These are phyloP conservation scores for Thuidium tamariscinum DNA, from an alignment of 225 moss, liverwort and hornwort genomes.

Conservation along the genomic window DNA sequence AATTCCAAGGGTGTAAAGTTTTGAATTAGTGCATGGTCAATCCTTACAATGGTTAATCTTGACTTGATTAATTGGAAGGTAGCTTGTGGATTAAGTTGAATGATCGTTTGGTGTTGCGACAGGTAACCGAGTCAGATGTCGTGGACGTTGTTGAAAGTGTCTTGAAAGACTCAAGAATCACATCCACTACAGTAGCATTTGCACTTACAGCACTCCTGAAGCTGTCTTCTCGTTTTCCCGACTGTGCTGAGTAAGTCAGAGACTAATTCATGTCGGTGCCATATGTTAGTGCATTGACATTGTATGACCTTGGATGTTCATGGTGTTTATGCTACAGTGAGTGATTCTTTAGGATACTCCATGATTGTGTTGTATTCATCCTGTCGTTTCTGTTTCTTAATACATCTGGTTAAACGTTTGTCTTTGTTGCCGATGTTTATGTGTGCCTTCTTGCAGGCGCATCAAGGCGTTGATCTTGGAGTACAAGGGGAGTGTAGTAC, in stretches of 20 bases:
- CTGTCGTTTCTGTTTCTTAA: neutral
- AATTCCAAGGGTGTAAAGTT: neutral
- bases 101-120: neutral
- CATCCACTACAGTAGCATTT: slow-evolving; percentile 60
- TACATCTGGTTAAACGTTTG: neutral
- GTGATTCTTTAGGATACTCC: neutral
- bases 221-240: slow-evolving; percentile 79
- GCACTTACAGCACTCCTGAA: slow-evolving; percentile 83
- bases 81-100: neutral
- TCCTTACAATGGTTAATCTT: neutral
- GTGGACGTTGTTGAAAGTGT: slow-evolving; percentile 79
- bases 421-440: neutral
- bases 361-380: neutral
- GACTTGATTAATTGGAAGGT: neutral
- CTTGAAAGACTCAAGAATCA: slow-evolving; percentile 60
- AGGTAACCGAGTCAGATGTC: slow-evolving; percentile 95
- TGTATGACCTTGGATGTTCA: neutral
- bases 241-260: slow-evolving; percentile 50
- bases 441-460: slow-evolving; percentile 31
- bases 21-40: neutral
- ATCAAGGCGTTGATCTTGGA: slow-evolving; percentile 68
- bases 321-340: neutral
- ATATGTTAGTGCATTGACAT: neutral
- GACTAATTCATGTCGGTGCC: neutral
- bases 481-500: slow-evolving; percentile 64